Evolutionary conservation across 2,329 filamentous ascomycete species (phyloP), one percentile per base, ranked within the genome.

Genomic region (Diaporthe sp.): DNA sequence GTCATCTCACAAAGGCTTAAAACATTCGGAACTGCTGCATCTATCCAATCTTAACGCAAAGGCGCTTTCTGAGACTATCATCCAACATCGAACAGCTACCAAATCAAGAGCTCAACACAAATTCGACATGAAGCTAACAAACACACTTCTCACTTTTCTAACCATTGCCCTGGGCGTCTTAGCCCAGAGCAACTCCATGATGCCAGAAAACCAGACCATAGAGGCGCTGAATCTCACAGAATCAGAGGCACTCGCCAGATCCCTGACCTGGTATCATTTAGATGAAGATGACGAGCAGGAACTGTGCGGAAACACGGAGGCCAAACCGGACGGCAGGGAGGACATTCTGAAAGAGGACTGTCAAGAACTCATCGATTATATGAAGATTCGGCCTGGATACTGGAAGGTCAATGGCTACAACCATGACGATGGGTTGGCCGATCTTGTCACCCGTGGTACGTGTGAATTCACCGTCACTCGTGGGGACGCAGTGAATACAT

Each of bases 371-470:
- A 25, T 67, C 8, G 28, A 67, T 13, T 49, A 37, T 28, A 15
- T 49, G 25, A 67, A 49, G 25, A 46, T 10, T 19, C 22, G 61
- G 10, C 61, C 61, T 1, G 61, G 61, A 4, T 67, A 34, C 61
- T 67, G 61, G 61, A 49, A 65, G 42, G 42, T 65, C 25, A 65
- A 65, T 10, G 61, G 61, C 25, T 65, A 65, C 61, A 65, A 46
- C n/a, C 3, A 31, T 4, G 6, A 10, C 7, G 19, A 46, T 2
- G 61, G 42, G 28, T 4, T 34, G 15, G 61, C 42, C 17, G 61
- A 49, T 19, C 28, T 67, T 4, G 28, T 34, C 19, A 49, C 42
- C 9, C 61, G 61, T 3, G 61, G 42, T 2, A 67, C 42, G 15
- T 67, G 61, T n/a, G 61, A 67, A n/a, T 34, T 49, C 28, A 49